Evolutionary conservation across 306 rosid species (phyloP).

Genomic region (Crotalaria pallida): DNA sequence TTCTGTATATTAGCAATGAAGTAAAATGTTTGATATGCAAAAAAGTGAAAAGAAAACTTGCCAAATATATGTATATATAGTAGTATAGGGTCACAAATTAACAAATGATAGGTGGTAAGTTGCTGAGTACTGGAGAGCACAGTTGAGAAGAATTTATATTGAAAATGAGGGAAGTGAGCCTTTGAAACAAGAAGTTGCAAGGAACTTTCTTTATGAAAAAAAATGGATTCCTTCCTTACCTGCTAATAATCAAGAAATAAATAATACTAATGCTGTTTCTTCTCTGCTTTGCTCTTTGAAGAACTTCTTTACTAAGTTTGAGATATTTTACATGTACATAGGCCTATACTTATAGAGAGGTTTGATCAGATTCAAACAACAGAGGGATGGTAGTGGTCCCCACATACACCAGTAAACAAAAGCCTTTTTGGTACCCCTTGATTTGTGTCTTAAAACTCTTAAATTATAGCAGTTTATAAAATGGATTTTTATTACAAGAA

Average conservation of each 20-base stretch:
- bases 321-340: slow-evolving; percentile 23
- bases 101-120: background rate
- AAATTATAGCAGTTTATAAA: no score
- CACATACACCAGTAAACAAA: slow-evolving; percentile 16
- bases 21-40: background rate
- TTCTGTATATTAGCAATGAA: slow-evolving; percentile 27
- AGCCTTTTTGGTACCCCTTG: slow-evolving; percentile 1
- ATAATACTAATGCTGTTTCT: slow-evolving; percentile 13
- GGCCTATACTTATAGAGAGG: slow-evolving; percentile 45
- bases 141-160: slow-evolving; percentile 17
- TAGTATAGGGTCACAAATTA: background rate
- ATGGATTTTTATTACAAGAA: background rate
- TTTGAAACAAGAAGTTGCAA: slow-evolving; percentile 40
- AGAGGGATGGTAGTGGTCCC: slow-evolving; percentile 41
- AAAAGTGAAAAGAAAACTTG: background rate
- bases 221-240: slow-evolving; percentile 57
- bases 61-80: background rate
- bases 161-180: slow-evolving; percentile 24
- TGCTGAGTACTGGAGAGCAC: background rate
- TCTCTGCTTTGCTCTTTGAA: slow-evolving; percentile 31
- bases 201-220: slow-evolving; percentile 27
- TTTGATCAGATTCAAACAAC: slow-evolving; percentile 44
- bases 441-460: background rate
- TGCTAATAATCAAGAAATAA: slow-evolving; percentile 27
- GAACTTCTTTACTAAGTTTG: slow-evolving; percentile 32